phyloP scores from a whole-genome alignment of 2,329 filamentous ascomycete species.

The Fusarium napiforme region DNA sequence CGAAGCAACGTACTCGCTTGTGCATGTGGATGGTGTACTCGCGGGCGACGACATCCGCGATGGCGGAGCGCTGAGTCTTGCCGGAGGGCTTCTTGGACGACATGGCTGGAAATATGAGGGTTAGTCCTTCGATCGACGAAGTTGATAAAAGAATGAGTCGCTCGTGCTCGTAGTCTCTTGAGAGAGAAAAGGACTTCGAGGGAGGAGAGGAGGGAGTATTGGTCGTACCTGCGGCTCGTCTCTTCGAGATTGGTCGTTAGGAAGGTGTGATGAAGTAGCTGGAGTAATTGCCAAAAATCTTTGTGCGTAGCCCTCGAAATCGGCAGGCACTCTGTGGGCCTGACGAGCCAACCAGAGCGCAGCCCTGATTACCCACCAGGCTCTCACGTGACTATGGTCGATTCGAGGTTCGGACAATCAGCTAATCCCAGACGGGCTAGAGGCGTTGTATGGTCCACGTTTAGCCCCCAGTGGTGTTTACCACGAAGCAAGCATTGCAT shows the following conservation, averaged over 20 bases:
- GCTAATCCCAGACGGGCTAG: not conserved
- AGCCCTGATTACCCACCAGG: not conserved
- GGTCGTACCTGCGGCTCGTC: conserved; percentile 57
- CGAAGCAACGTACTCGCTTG: conserved; percentile 73
- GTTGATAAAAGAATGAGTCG: conserved; percentile 30
- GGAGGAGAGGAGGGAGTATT: conserved; percentile 37
- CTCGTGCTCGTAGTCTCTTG: conserved; percentile 39
- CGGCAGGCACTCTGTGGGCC: conserved; percentile 38
- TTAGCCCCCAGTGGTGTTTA: conserved; percentile 29
- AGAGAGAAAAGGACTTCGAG: conserved; percentile 25
- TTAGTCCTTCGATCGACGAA: conserved; percentile 44
- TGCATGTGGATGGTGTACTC: conserved; percentile 99
- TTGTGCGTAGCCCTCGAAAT: conserved; percentile 56
- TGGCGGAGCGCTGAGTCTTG: conserved; percentile 81
- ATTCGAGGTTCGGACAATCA: conserved; percentile 7
- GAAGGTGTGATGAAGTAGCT: conserved; percentile 43
- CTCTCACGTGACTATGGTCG: conserved; percentile 44
- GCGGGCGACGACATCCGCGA: conserved; percentile 98
- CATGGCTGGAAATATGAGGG: conserved; percentile 51
- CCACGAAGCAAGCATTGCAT: conserved; percentile 25
- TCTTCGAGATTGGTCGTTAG: conserved; percentile 54
- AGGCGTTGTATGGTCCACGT: not conserved
- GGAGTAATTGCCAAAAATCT: conserved; percentile 49
- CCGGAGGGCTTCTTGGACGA: conserved; percentile 56
- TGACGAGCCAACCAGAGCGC: conserved; percentile 52